Conservation (phyloP, 2,329 filamentous ascomycete genomes). For the Knoxdaviesia proteae region DNA sequence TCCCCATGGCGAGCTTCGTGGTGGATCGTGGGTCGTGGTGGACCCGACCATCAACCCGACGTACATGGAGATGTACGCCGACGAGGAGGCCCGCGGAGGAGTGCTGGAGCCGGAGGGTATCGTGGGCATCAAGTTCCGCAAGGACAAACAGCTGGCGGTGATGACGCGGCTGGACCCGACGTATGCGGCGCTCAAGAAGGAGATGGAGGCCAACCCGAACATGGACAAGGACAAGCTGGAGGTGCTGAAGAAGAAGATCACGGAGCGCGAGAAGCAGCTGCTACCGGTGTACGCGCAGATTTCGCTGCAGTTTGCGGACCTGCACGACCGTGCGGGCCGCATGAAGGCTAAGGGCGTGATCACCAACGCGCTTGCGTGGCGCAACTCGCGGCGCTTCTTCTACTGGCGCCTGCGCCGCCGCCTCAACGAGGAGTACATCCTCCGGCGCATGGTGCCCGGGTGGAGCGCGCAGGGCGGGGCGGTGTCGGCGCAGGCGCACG, state of each 20-base stretch:
- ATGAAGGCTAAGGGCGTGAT: conserved; percentile 98
- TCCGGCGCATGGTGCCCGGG: conserved; percentile 57
- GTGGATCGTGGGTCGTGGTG: conserved; percentile 97
- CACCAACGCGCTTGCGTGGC: conserved; percentile 65
- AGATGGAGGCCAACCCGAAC: conserved; percentile 39
- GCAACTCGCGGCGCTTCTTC: conserved; percentile 86
- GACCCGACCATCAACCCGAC: conserved; percentile 95
- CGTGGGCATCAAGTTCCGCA: conserved; percentile 94
- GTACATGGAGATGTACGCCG: conserved; percentile 98
- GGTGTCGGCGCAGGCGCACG: conserved; percentile 10
- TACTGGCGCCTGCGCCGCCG: conserved; percentile 97
- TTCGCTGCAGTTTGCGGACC: conserved; percentile 87
- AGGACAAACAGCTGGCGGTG: conserved; percentile 89
- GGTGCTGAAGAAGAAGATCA: conserved; percentile 67
- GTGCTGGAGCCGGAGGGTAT: conserved; percentile 97
- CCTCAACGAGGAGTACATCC: conserved; percentile 90
- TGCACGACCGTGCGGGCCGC: conserved; percentile 89
- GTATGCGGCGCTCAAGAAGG: conserved; percentile 69
- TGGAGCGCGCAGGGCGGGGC: conserved; percentile 14
- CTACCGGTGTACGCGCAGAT: conserved; percentile 90
- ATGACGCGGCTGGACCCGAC: conserved; percentile 82
- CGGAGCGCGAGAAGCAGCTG: conserved; percentile 65
- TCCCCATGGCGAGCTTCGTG: conserved; percentile 86
- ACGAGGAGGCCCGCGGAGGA: conserved; percentile 85
- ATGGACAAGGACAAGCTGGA: conserved; percentile 56